Conservation (phyloP, 2,329 filamentous ascomycete species). For the Phyllachora maydis region DNA sequence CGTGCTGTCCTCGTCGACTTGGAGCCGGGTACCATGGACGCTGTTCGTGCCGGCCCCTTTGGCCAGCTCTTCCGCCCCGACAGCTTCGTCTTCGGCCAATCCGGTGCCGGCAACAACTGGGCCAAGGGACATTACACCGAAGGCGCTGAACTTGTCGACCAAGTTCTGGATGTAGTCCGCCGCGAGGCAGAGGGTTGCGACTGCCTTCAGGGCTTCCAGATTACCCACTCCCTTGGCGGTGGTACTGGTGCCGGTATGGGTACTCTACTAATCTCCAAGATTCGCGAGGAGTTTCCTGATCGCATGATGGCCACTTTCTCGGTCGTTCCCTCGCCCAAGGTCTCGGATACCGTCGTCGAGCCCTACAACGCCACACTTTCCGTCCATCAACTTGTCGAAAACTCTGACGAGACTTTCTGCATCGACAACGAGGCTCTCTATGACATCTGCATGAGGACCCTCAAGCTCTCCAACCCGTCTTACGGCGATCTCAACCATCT, state of each 20-base stretch:
- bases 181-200: slow-evolving; percentile 98
- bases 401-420: slow-evolving; percentile 99
- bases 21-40: slow-evolving; percentile 99
- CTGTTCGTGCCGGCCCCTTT: slow-evolving; percentile 93
- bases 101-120: slow-evolving; percentile 99
- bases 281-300: slow-evolving; percentile 99
- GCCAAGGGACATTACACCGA: slow-evolving; percentile 99
- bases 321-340: slow-evolving; percentile 95
- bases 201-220: slow-evolving; percentile 99
- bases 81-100: slow-evolving; percentile 99
- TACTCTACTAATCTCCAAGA: slow-evolving; percentile 98
- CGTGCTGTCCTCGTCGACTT: slow-evolving; percentile 98
- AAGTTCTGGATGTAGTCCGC: slow-evolving; percentile 95
- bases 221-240: slow-evolving; percentile 99
- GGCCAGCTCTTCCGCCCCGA: slow-evolving; percentile 98
- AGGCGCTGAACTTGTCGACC: slow-evolving; percentile 95
- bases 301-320: slow-evolving; percentile 99
- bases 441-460: slow-evolving; percentile 99
- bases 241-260: slow-evolving; percentile 99
- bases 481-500: slow-evolving; percentile 99
- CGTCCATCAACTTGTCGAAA: slow-evolving; percentile 97
- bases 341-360: slow-evolving; percentile 98
- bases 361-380: slow-evolving; percentile 99
- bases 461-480: slow-evolving; percentile 96
- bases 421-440: slow-evolving; percentile 99